These are phyloP conservation scores for Phytophthora meadii DNA, from an alignment of 352 stramenopile species.

Conservation along the genomic window DNA sequence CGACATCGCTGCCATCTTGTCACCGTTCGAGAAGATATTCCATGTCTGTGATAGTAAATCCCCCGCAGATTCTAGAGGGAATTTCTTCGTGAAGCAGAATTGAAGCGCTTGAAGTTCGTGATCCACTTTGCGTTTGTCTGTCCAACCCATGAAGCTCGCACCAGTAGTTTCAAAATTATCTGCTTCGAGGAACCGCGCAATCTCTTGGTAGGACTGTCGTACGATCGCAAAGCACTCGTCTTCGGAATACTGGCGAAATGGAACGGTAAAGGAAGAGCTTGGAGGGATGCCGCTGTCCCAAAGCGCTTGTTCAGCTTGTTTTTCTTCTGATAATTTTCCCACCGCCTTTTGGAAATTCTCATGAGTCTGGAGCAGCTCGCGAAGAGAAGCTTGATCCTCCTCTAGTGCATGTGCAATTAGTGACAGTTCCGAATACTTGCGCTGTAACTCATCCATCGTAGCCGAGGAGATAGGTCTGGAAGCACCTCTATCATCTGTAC, in stretches of 20 bases:
- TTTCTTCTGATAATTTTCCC: slow-evolving; percentile 13
- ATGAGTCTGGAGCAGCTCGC: slow-evolving; percentile 31
- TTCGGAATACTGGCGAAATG: slow-evolving; percentile 22
- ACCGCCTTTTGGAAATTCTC: slow-evolving; percentile 34
- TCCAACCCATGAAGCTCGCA: slow-evolving; percentile 56
- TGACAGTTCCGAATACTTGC: slow-evolving; percentile 41
- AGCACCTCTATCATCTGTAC: not conserved
- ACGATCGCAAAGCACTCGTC: slow-evolving; percentile 50
- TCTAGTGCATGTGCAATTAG: slow-evolving; percentile 44
- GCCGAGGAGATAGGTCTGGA: slow-evolving; percentile 2
- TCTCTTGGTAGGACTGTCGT: slow-evolving; percentile 52
- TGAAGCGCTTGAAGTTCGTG: slow-evolving; percentile 31
- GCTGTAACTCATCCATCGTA: slow-evolving; percentile 13
- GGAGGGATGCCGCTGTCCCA: slow-evolving; percentile 33
- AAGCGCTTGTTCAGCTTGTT: not conserved
- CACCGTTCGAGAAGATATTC: slow-evolving; percentile 46
- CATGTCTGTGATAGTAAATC: slow-evolving; percentile 43
- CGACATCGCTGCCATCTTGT: slow-evolving; percentile 46
- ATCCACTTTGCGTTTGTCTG: slow-evolving; percentile 51
- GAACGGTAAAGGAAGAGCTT: slow-evolving; percentile 46
- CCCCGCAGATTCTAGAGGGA: slow-evolving; percentile 37
- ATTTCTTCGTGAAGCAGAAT: slow-evolving; percentile 49
- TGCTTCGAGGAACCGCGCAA: slow-evolving; percentile 38
- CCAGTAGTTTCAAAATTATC: slow-evolving; percentile 37
- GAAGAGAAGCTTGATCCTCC: slow-evolving; percentile 43